A percentile compares a stretch with the other conserved stretches of the same genome.
Evolutionary conservation across 2,329 filamentous ascomycete species (phyloP).

Genomic region (Talaromyces rugulosus): DNA sequence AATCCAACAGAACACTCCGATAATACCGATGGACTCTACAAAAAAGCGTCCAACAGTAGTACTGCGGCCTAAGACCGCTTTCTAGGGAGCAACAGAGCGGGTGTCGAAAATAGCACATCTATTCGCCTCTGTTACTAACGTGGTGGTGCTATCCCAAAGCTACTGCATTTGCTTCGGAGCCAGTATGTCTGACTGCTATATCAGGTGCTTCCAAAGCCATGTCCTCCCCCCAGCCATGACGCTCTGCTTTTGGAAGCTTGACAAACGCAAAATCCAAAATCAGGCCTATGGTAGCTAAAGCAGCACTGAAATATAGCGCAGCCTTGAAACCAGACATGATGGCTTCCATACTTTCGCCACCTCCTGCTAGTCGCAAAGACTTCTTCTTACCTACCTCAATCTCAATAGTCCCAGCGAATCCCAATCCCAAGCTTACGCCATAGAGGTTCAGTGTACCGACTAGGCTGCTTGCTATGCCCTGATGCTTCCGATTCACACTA

Average conservation of each 20-base stretch:
- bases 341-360: slow-evolving; percentile 15
- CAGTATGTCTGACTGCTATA: too few species aligned
- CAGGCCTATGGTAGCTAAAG: slow-evolving; percentile 25
- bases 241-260: slow-evolving; percentile 27
- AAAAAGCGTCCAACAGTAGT: too few species aligned
- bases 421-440: slow-evolving; percentile 40
- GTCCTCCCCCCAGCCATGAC: slow-evolving; percentile 28
- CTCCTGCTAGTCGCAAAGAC: slow-evolving; percentile 1
- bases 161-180: too few species aligned
- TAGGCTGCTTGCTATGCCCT: slow-evolving; percentile 49
- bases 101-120: too few species aligned
- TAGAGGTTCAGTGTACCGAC: slow-evolving; percentile 46
- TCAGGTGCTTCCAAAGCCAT: too few species aligned
- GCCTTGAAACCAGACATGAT: slow-evolving; percentile 21
- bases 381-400: slow-evolving; percentile 17
- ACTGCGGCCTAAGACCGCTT: too few species aligned
- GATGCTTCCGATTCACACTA: slow-evolving; percentile 44
- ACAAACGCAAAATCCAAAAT: slow-evolving; percentile 28
- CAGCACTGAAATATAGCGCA: slow-evolving; percentile 29
- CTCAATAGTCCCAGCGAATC: slow-evolving; percentile 42
- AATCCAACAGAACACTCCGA: too few species aligned
- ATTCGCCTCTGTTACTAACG: too few species aligned
- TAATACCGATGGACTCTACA: too few species aligned
- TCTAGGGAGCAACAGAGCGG: too few species aligned
- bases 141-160: too few species aligned